Percentiles rank a stretch among this genome's conserved stretches.
Conservation (phyloP, 1,284 basidiomycete species). For the Meira nashicola region DNA sequence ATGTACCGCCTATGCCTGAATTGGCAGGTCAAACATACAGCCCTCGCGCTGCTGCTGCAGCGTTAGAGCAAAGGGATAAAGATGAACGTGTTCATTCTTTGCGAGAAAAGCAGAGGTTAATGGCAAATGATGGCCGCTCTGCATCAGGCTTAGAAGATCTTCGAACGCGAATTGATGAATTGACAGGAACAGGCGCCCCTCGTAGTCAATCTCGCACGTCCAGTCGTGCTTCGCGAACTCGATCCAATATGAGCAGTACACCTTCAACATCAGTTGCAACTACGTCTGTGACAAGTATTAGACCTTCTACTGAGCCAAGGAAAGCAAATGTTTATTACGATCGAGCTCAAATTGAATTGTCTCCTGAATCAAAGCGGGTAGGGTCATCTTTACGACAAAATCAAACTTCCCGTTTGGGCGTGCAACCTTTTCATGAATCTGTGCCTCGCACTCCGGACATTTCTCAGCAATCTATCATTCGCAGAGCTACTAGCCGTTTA, state of each 20-base stretch:
- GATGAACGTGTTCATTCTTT: not conserved
- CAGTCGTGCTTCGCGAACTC: constrained; percentile 8
- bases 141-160: not conserved
- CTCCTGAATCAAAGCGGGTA: too few species aligned
- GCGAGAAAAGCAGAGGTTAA: not conserved
- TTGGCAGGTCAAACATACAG: not conserved
- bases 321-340: not conserved
- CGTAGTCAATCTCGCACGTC: constrained; percentile 1
- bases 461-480: too few species aligned
- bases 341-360: too few species aligned
- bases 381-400: too few species aligned
- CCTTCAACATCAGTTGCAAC: not conserved
- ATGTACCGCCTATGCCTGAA: constrained; percentile 10
- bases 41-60: not conserved
- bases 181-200: not conserved
- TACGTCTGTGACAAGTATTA: not conserved
- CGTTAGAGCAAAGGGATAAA: not conserved
- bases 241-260: constrained; percentile 2
- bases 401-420: too few species aligned
- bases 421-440: too few species aligned
- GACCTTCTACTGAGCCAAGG: constrained; percentile 7
- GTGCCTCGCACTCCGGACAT: too few species aligned
- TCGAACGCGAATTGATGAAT: constrained; percentile 1
- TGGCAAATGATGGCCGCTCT: not conserved
- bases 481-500: too few species aligned